Percentiles rank a stretch among this genome's conserved stretches.
Conservation (phyloP, 148 eudicot species). For the Cornus controversa region DNA sequence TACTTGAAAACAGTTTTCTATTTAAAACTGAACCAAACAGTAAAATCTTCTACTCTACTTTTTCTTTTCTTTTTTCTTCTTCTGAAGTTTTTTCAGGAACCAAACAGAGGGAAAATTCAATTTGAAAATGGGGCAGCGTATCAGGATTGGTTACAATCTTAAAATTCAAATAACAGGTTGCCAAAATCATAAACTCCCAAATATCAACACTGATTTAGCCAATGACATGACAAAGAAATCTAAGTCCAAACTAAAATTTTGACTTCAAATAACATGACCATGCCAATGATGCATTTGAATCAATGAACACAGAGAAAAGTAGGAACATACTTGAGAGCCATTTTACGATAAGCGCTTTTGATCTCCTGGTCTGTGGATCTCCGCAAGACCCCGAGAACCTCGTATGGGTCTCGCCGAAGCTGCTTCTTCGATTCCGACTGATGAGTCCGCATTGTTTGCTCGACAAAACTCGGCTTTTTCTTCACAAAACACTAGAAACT, state of each 20-base stretch:
- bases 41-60: no score
- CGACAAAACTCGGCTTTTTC: background rate
- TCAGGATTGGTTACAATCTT: background rate
- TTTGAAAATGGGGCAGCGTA: background rate
- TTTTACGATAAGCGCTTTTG: slow-evolving; percentile 78
- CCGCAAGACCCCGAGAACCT: slow-evolving; percentile 73
- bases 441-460: slow-evolving; percentile 49
- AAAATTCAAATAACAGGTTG: background rate
- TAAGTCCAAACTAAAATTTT: background rate
- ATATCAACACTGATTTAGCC: background rate
- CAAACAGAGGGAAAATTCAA: background rate
- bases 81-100: background rate
- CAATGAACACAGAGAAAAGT: background rate
- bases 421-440: slow-evolving; percentile 63
- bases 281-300: background rate
- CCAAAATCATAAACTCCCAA: background rate
- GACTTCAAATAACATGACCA: background rate
- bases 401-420: slow-evolving; percentile 78
- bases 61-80: background rate
- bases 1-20: no score
- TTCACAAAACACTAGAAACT: slow-evolving; percentile 11
- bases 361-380: slow-evolving; percentile 84
- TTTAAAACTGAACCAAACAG: no score
- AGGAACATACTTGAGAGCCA: slow-evolving; percentile 73
- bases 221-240: background rate